Evolutionary conservation across 2,329 filamentous ascomycete genomes (phyloP).

Genomic region (Ophiocordyceps australis): DNA sequence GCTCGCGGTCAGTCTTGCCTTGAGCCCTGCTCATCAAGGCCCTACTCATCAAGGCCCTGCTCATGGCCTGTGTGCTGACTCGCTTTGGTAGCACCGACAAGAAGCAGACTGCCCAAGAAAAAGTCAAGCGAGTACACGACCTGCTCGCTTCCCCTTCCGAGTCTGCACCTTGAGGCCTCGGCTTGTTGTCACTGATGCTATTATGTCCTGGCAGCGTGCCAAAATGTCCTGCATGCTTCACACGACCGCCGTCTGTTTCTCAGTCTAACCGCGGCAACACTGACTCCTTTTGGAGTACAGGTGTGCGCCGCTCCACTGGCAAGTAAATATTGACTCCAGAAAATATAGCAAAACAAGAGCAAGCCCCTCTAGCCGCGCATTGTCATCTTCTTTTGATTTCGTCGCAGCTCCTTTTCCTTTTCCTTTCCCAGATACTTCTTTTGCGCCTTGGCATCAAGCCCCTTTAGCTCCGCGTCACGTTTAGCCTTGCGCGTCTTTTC

Average conservation of each 20-base stretch:
- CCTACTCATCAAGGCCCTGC: too few relatives aligned
- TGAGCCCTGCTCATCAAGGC: too few relatives aligned
- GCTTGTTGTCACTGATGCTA: too few relatives aligned
- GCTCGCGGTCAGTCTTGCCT: conserved; percentile 41
- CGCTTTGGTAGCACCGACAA: conserved; percentile 63
- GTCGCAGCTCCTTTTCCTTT: conserved; percentile 51
- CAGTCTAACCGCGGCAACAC: too few relatives aligned
- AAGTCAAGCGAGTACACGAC: conserved; percentile 45
- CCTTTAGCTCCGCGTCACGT: conserved; percentile 64
- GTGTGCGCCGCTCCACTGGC: too few relatives aligned
- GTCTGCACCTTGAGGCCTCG: too few relatives aligned
- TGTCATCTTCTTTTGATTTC: conserved; percentile 34
- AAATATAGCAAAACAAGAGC: not conserved
- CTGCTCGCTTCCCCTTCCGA: too few relatives aligned
- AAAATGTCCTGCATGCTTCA: too few relatives aligned
- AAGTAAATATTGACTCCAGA: too few relatives aligned
- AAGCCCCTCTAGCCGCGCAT: conserved; percentile 22
- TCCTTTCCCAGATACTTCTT: conserved; percentile 74
- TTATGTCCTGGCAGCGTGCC: too few relatives aligned
- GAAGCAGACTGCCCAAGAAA: conserved; percentile 63
- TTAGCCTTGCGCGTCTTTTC: conserved; percentile 75
- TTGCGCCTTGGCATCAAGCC: conserved; percentile 65
- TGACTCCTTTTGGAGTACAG: too few relatives aligned
- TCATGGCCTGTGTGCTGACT: conserved; percentile 1
- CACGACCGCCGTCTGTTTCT: too few relatives aligned